Evolutionary conservation across 768 basidiomycete species (phyloP).

Genomic region (Leccinum ochraceum): DNA sequence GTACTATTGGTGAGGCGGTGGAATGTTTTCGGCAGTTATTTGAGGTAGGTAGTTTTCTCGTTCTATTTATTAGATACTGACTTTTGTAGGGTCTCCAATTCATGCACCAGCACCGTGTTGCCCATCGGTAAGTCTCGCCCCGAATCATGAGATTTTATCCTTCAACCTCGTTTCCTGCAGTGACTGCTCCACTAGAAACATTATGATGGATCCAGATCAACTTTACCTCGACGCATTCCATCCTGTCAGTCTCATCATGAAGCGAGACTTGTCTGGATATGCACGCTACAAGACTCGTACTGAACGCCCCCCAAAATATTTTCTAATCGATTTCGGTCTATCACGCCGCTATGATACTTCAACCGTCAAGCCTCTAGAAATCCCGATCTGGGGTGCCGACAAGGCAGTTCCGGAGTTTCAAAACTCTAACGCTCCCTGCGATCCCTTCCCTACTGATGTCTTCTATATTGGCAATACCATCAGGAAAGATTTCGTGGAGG

Average conservation of each 20-base stretch:
- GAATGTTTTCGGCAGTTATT: not conserved
- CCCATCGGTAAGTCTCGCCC: not conserved
- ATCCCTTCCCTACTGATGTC: not conserved
- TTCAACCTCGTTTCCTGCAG: not conserved
- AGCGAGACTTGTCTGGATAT: not conserved
- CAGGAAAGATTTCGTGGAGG: not conserved
- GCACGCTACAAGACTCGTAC: not conserved
- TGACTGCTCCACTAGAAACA: not conserved
- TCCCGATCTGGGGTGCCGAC: not conserved
- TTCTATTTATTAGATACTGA: too few species aligned
- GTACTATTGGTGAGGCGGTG: fast-evolving
- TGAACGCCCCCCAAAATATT: not conserved
- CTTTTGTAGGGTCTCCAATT: not conserved
- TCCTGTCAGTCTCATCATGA: fast-evolving
- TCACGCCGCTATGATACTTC: not conserved
- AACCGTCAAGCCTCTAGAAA: fast-evolving
- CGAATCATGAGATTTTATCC: too few species aligned
- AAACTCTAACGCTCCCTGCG: not conserved
- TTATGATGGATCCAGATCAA: not conserved
- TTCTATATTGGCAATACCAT: not conserved
- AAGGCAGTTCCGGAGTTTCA: not conserved
- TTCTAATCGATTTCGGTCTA: not conserved
- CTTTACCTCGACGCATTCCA: not conserved
- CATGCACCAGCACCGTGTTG: not conserved
- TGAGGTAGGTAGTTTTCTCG: not conserved